Percentiles rank a stretch among this genome's conserved stretches.
Conservation (phyloP, 805 yeast species). For the Lachancea dasiensis region DNA sequence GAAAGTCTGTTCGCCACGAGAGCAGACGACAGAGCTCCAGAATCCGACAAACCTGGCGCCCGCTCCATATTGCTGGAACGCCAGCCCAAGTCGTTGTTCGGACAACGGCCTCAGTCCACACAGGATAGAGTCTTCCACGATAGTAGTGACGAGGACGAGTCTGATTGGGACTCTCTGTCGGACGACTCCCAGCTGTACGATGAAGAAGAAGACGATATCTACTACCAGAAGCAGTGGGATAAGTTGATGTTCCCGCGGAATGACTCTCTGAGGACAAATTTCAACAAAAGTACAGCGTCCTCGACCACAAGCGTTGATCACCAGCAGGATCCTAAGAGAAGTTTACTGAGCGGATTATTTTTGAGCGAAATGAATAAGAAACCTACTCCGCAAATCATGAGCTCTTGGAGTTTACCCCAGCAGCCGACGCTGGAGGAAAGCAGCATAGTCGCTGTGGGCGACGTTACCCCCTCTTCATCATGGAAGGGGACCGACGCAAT, state of each 20-base stretch:
- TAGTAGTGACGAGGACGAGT: constrained; percentile 33
- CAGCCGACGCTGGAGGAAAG: constrained; percentile 19
- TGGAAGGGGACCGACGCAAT: constrained; percentile 5
- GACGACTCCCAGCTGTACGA: constrained; percentile 25
- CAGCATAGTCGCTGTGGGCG: constrained; percentile 26
- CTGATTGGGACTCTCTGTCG: constrained; percentile 30
- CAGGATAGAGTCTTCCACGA: constrained; percentile 21
- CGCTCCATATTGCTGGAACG: constrained; percentile 4
- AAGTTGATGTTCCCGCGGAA: constrained; percentile 24
- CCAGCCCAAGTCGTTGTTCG: constrained; percentile 7
- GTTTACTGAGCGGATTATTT: constrained; percentile 29
- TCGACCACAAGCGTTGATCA: constrained; percentile 9
- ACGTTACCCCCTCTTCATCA: constrained; percentile 22
- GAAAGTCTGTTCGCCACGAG: constrained; percentile 5
- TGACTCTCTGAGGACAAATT: neutral
- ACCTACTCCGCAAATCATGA: constrained; percentile 9
- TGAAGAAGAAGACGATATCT: constrained; percentile 30
- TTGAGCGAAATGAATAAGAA: constrained; percentile 15
- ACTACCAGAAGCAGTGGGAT: constrained; percentile 30
- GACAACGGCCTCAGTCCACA: constrained; percentile 12
- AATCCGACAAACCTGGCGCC: neutral
- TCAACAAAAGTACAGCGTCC: constrained; percentile 3
- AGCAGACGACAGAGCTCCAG: neutral
- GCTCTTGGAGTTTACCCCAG: constrained; percentile 4
- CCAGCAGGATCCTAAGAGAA: constrained; percentile 22